phyloP scores from a whole-genome alignment of 1,284 basidiomycete genomes.

The Inonotus obliquus region DNA sequence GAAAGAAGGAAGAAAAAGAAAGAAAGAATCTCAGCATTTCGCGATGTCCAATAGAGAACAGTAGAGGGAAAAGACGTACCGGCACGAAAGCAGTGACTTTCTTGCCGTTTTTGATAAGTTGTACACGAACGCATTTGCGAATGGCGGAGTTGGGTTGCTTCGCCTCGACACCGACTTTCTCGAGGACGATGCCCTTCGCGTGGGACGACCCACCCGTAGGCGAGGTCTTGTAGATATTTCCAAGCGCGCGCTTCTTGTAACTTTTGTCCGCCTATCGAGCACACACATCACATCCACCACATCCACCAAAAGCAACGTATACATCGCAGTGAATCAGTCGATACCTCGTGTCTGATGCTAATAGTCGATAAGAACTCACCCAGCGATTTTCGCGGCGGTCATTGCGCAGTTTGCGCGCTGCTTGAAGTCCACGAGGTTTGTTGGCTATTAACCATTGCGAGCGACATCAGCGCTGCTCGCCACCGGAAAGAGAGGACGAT shows the following conservation, averaged over 20 bases:
- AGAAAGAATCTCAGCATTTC: slow-evolving; percentile 6
- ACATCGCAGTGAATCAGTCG: background rate
- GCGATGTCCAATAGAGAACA: background rate
- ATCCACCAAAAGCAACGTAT: no score
- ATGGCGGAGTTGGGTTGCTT: slow-evolving; percentile 99
- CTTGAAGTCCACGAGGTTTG: slow-evolving; percentile 99
- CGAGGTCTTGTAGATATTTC: slow-evolving; percentile 99
- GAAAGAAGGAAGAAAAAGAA: slow-evolving; percentile 25
- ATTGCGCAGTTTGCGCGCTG: slow-evolving; percentile 96
- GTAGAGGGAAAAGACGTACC: slow-evolving; percentile 27
- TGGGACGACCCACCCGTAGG: slow-evolving; percentile 99
- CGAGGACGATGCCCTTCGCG: slow-evolving; percentile 99
- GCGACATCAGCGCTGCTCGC: slow-evolving; percentile 20
- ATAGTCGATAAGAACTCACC: slow-evolving; percentile 47
- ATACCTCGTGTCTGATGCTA: background rate
- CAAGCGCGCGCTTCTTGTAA: slow-evolving; percentile 99
- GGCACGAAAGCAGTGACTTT: slow-evolving; percentile 92
- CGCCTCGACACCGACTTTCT: slow-evolving; percentile 94
- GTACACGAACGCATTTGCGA: slow-evolving; percentile 99
- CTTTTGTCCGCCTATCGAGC: slow-evolving; percentile 85
- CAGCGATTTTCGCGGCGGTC: slow-evolving; percentile 96
- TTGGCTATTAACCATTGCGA: slow-evolving; percentile 51
- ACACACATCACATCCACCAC: background rate
- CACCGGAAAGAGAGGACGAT: slow-evolving; percentile 15
- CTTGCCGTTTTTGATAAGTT: slow-evolving; percentile 99